Conservation (phyloP, 116 monocot species). For the Cymodocea nodosa region DNA sequence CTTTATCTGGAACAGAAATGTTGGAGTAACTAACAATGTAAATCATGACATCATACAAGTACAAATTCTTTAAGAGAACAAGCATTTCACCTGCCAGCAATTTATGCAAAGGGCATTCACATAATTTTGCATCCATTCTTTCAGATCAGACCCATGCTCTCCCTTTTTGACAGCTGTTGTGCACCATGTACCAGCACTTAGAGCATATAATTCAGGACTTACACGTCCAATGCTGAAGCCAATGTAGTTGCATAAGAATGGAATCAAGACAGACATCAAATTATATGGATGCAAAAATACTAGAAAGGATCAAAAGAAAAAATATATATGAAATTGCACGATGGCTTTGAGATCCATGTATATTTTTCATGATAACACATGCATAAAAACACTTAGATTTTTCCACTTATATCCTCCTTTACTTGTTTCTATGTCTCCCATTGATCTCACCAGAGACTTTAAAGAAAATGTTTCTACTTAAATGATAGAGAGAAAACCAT, state of each 20-base stretch:
- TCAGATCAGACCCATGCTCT: constrained; percentile 29
- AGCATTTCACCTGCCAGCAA: constrained; percentile 69
- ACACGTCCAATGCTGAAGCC: constrained; percentile 33
- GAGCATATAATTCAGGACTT: constrained; percentile 79
- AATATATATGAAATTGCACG: no score
- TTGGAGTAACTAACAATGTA: background rate
- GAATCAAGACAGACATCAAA: background rate
- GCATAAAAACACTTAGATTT: no score
- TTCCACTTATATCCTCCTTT: no score
- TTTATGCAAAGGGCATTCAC: constrained; percentile 67
- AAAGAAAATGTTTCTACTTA: no score
- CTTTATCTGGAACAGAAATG: background rate
- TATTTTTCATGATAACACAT: no score
- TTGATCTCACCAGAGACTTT: no score
- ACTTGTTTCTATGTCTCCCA: no score
- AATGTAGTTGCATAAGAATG: background rate
- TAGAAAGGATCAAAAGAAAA: background rate
- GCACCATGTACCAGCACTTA: constrained; percentile 71
- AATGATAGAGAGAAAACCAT: no score
- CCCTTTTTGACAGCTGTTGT: constrained; percentile 10
- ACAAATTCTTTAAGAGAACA: background rate
- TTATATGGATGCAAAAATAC: background rate
- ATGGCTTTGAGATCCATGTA: no score
- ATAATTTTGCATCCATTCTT: constrained; percentile 76
- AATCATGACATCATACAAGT: background rate